Conservation (phyloP, 345 rosid genomes). For the Populus pruinosa region DNA sequence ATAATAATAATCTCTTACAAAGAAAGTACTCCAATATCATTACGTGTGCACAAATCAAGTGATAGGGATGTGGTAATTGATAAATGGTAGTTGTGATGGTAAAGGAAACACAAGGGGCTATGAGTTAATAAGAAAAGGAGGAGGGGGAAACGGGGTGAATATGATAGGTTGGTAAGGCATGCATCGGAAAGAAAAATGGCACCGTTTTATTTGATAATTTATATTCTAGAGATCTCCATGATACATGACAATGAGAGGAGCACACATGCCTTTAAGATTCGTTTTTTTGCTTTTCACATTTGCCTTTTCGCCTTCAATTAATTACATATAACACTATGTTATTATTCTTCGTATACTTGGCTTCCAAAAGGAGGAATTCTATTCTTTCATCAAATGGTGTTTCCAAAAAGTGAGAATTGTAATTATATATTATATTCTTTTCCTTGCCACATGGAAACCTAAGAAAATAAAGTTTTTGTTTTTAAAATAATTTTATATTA, state of each 20-base stretch:
- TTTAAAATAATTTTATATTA: too few relatives aligned
- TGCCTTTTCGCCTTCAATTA: not conserved
- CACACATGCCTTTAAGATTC: not conserved
- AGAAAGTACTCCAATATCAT: not conserved
- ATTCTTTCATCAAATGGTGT: not conserved
- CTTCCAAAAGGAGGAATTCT: not conserved
- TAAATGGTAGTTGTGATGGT: too few relatives aligned
- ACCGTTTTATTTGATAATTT: not conserved
- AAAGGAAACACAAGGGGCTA: too few relatives aligned
- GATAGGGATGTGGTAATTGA: not conserved
- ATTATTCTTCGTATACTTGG: not conserved
- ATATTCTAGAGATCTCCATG: not conserved
- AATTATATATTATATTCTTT: not conserved
- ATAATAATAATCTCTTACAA: not conserved
- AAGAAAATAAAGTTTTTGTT: not conserved
- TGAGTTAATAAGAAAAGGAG: not conserved
- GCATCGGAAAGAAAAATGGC: not conserved
- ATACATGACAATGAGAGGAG: not conserved
- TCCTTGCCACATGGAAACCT: not conserved
- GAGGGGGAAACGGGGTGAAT: not conserved
- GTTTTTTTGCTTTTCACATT: constrained; percentile 7
- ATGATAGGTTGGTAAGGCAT: not conserved
- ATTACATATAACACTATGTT: too few relatives aligned
- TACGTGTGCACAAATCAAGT: not conserved
- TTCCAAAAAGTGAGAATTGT: not conserved